phyloP scores from a whole-genome alignment of 495 filamentous ascomycete genomes.

The Xylaria venustula region DNA sequence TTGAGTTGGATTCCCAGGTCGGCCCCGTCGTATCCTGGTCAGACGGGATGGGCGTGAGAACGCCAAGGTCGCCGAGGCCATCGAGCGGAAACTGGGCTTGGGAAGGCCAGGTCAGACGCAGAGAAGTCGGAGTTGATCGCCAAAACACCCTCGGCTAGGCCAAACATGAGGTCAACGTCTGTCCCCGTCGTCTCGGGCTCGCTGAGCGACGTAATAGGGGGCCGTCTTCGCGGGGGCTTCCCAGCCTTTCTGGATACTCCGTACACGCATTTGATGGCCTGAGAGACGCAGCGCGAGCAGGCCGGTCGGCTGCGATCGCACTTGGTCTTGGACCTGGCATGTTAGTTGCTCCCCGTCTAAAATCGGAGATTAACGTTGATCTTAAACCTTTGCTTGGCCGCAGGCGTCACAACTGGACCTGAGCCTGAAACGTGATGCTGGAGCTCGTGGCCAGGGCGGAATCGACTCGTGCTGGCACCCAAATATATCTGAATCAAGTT shows the following conservation, averaged over 20 bases:
- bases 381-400: conserved; percentile 1
- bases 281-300: not conserved
- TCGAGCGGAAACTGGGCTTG: not conserved
- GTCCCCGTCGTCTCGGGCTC: not conserved
- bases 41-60: not conserved
- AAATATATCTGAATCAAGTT: not conserved
- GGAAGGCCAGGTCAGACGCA: not conserved
- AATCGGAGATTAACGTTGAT: not conserved
- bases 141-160: not conserved
- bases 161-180: not conserved
- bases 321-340: not conserved
- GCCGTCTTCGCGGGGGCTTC: conserved; percentile 1
- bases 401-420: conserved; percentile 2
- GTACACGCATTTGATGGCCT: not conserved
- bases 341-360: not conserved
- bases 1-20: not conserved
- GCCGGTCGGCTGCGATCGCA: not conserved
- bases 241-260: not conserved
- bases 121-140: not conserved
- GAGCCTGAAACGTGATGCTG: not conserved
- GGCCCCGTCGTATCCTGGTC: not conserved
- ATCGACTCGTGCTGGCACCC: not conserved
- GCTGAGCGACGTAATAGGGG: not conserved
- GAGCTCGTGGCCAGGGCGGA: not conserved
- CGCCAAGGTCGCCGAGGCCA: not conserved